These are phyloP conservation scores for Talaromyces wortmannii DNA, from an alignment of 495 filamentous ascomycete species.

Conservation along the genomic window DNA sequence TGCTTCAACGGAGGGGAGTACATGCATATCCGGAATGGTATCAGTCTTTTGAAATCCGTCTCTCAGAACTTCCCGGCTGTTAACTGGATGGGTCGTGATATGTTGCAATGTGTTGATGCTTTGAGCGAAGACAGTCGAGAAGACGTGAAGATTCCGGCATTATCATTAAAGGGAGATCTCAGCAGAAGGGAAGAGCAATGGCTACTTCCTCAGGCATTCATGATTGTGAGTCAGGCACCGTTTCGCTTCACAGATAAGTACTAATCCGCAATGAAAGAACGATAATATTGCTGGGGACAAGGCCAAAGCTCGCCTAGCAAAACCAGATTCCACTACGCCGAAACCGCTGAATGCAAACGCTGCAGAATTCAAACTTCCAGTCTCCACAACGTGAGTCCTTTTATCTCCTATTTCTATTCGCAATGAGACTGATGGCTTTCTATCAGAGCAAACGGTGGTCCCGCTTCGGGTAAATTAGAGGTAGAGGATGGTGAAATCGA, in stretches of 20 bases:
- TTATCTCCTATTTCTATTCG: not conserved
- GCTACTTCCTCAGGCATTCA: conserved; percentile 81
- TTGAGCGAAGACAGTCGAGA: conserved; percentile 66
- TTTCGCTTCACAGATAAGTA: conserved; percentile 17
- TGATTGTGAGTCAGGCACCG: conserved; percentile 13
- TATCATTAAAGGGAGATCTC: conserved; percentile 74
- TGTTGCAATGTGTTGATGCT: conserved; percentile 59
- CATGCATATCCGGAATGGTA: conserved; percentile 97
- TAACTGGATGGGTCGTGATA: conserved; percentile 75
- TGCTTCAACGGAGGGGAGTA: conserved; percentile 81
- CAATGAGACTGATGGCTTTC: conserved; percentile 9
- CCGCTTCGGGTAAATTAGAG: conserved; percentile 35
- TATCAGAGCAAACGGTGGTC: conserved; percentile 22
- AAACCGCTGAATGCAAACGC: conserved; percentile 40
- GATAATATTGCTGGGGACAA: conserved; percentile 11
- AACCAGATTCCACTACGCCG: conserved; percentile 24
- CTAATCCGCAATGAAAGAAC: conserved; percentile 9
- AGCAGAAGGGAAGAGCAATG: conserved; percentile 72
- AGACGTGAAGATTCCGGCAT: conserved; percentile 87
- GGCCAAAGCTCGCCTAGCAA: conserved; percentile 31
- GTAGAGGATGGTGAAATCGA: conserved; percentile 78
- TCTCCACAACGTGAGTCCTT: conserved; percentile 22
- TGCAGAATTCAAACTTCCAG: conserved; percentile 37
- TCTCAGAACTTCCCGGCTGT: conserved; percentile 77
- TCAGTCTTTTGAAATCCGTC: conserved; percentile 79